A percentile compares a stretch with the other conserved stretches of the same genome.
phyloP scores from a whole-genome alignment of 148 eudicot genomes.

The Vaccinium darrowii region DNA sequence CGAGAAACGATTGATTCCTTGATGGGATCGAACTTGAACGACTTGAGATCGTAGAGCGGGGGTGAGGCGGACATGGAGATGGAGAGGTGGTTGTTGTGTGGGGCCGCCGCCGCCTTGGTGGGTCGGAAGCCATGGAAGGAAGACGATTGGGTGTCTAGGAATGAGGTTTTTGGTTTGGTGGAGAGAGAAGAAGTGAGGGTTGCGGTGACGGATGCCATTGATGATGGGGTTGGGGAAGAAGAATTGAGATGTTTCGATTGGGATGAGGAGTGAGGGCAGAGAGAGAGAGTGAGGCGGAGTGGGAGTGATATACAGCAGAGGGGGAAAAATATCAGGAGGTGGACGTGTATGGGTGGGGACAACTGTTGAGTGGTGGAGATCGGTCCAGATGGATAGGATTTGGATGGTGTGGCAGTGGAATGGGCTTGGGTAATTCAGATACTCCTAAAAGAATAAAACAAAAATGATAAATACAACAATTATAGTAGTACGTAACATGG shows the following conservation, averaged over 20 bases:
- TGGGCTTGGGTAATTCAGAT: neutral
- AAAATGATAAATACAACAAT: no score
- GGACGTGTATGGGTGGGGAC: neutral
- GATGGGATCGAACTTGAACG: conserved; percentile 70
- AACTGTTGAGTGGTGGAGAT: conserved; percentile 6
- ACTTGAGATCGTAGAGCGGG: conserved; percentile 53
- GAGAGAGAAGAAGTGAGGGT: neutral
- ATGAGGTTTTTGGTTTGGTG: neutral
- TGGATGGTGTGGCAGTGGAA: conserved; percentile 12
- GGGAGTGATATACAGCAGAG: neutral
- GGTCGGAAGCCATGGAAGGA: neutral
- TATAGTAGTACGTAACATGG: no score
- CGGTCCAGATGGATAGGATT: conserved; percentile 20
- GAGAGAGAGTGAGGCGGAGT: conserved; percentile 28
- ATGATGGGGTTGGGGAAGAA: conserved; percentile 24
- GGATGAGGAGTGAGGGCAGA: conserved; percentile 24
- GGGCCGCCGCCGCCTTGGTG: neutral
- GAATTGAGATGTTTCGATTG: conserved; percentile 23
- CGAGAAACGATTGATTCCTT: conserved; percentile 88
- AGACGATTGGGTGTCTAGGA: neutral
- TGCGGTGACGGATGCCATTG: conserved; percentile 26
- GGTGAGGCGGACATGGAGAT: conserved; percentile 42
- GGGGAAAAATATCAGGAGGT: neutral
- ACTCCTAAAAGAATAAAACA: no score
- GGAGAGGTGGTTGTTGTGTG: conserved; percentile 17